These are phyloP conservation scores for Gigaspora rosea DNA, from an alignment of 192 early-diverging fungal genomes.

Conservation along the genomic window DNA sequence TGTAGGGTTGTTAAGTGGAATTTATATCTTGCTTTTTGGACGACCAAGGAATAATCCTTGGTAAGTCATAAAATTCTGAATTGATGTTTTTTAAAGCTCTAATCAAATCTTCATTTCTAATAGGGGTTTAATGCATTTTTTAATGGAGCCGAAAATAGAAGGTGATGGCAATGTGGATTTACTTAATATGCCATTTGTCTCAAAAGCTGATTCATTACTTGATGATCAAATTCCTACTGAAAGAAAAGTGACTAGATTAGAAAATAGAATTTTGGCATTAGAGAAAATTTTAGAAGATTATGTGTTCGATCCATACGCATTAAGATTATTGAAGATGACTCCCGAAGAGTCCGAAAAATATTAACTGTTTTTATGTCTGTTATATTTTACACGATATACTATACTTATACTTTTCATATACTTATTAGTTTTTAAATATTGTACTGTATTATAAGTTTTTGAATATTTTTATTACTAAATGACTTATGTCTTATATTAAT, in stretches of 20 bases:
- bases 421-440: too few relatives aligned
- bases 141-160: background rate
- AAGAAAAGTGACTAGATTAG: background rate
- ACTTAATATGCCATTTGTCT: background rate
- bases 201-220: background rate
- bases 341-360: too few relatives aligned
- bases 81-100: background rate
- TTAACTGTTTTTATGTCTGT: too few relatives aligned
- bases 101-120: background rate
- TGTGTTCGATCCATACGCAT: too few relatives aligned
- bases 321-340: too few relatives aligned
- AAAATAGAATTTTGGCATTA: background rate
- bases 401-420: too few relatives aligned
- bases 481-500: too few relatives aligned
- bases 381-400: too few relatives aligned
- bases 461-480: too few relatives aligned
- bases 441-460: too few relatives aligned
- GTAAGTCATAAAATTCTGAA: background rate
- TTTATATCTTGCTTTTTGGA: conserved; percentile 9
- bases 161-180: background rate
- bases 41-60: conserved; percentile 6
- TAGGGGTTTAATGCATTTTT: background rate
- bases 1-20: background rate
- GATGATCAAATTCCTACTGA: background rate
- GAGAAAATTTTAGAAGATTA: background rate